Evolutionary conservation across 2,329 filamentous ascomycete species (phyloP).

Genomic region (Annulohypoxylon truncatum): DNA sequence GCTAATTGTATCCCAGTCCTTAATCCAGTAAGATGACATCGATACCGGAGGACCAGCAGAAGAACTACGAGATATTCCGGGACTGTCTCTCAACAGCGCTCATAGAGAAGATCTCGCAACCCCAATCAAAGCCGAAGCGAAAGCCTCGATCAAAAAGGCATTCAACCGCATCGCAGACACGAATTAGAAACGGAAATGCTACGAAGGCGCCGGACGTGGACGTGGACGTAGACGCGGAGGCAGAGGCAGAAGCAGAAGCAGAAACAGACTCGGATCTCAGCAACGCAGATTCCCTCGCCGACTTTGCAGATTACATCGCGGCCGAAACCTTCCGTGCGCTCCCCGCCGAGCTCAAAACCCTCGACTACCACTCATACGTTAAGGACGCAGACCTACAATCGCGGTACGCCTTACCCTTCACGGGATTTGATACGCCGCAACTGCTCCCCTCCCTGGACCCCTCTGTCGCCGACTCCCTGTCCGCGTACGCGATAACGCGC

Average conservation of each 20-base stretch:
- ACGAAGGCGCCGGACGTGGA: neutral
- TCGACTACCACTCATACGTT: conserved; percentile 70
- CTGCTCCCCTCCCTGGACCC: conserved; percentile 68
- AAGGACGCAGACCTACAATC: conserved; percentile 61
- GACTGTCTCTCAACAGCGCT: conserved; percentile 79
- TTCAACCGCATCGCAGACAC: conserved; percentile 7
- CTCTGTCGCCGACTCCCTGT: conserved; percentile 73
- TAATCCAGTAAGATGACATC: conserved; percentile 14
- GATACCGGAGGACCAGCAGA: conserved; percentile 43
- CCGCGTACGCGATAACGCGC: conserved; percentile 73
- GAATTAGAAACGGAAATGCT: neutral
- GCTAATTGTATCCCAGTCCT: neutral
- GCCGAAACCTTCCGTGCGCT: conserved; percentile 74
- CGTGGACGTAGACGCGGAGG: neutral
- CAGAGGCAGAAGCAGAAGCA: conserved; percentile 15
- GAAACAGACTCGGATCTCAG: conserved; percentile 31
- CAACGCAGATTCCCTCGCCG: conserved; percentile 75
- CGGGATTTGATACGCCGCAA: conserved; percentile 59
- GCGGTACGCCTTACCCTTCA: conserved; percentile 68
- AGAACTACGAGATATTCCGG: conserved; percentile 76
- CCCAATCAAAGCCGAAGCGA: conserved; percentile 59
- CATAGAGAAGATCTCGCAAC: conserved; percentile 67
- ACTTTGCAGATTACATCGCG: conserved; percentile 85
- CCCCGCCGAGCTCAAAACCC: conserved; percentile 67
- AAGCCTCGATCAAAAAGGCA: conserved; percentile 52